A percentile compares a stretch with the other conserved stretches of the same genome.
Evolutionary conservation across 2,329 filamentous ascomycete species (phyloP).

Genomic region (Talaromyces pinophilus): DNA sequence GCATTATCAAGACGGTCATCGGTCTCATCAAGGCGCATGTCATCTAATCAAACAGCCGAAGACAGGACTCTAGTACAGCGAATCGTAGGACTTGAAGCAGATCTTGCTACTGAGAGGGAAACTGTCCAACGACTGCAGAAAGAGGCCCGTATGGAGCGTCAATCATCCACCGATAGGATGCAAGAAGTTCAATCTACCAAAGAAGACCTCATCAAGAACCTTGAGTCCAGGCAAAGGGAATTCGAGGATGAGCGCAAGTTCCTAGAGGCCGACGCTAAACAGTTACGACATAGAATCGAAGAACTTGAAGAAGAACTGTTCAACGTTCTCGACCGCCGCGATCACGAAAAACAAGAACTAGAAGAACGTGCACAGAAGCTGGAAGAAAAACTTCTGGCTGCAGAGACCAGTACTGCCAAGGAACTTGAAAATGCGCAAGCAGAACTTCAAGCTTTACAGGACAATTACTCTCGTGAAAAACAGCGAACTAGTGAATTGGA

Average conservation of each 20-base stretch:
- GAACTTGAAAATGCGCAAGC: slow-evolving; percentile 40
- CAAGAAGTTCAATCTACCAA: slow-evolving; percentile 91
- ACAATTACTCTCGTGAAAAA: slow-evolving; percentile 60
- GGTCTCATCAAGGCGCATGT: slow-evolving; percentile 61
- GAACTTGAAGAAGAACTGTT: slow-evolving; percentile 93
- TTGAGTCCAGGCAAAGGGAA: slow-evolving; percentile 87
- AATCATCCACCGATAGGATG: slow-evolving; percentile 65
- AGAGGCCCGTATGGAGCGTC: slow-evolving; percentile 63
- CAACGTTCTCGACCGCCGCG: slow-evolving; percentile 75
- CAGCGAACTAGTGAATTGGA: slow-evolving; percentile 63
- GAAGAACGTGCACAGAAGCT: slow-evolving; percentile 69
- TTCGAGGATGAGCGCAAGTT: slow-evolving; percentile 82
- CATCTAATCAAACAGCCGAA: slow-evolving; percentile 60
- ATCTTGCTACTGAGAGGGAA: slow-evolving; percentile 73
- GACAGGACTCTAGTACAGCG: slow-evolving; percentile 64
- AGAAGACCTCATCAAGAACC: slow-evolving; percentile 88
- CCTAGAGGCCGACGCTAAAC: slow-evolving; percentile 76
- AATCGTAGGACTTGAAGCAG: slow-evolving; percentile 70
- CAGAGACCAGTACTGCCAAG: slow-evolving; percentile 51
- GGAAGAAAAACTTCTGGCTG: slow-evolving; percentile 68
- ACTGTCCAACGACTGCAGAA: slow-evolving; percentile 66
- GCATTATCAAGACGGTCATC: slow-evolving; percentile 59
- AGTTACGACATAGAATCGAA: slow-evolving; percentile 74
- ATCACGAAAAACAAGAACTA: slow-evolving; percentile 73
- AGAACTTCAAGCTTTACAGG: slow-evolving; percentile 59